phyloP scores from a whole-genome alignment of 768 basidiomycete species.

The Coprinopsis marcescibilis region DNA sequence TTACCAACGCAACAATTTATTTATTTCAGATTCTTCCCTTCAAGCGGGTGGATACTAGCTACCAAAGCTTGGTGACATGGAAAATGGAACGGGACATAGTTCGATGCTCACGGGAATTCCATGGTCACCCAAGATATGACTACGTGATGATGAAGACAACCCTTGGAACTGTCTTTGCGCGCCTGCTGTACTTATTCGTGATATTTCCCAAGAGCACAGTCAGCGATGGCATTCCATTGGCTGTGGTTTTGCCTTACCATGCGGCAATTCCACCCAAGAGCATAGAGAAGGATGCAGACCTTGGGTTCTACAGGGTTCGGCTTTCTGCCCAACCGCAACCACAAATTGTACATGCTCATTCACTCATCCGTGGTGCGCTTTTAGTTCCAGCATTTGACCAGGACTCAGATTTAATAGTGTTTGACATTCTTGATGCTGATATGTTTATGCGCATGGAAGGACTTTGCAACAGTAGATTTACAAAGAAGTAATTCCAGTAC shows the following conservation, averaged over 20 bases:
- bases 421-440: neutral
- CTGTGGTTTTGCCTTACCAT: neutral
- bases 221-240: neutral
- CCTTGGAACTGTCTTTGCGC: conserved; percentile 14
- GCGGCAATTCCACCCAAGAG: neutral
- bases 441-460: neutral
- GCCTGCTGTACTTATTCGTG: neutral
- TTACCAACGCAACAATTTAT: conserved; percentile 1
- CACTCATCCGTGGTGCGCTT: neutral
- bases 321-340: neutral
- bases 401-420: neutral
- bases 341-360: neutral
- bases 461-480: no score
- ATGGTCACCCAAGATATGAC: conserved; percentile 17
- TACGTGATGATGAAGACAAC: conserved; percentile 18
- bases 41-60: conserved; percentile 17
- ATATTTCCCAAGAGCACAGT: neutral
- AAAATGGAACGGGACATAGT: conserved; percentile 17
- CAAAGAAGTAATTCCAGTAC: no score
- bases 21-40: conserved; percentile 13
- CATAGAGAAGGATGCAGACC: neutral
- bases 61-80: conserved; percentile 20
- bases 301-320: conserved; percentile 1
- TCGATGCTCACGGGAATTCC: conserved; percentile 21
- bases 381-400: neutral